These are phyloP conservation scores for Bipolaris cookei DNA, from an alignment of 2,329 filamentous ascomycete genomes.

Conservation along the genomic window DNA sequence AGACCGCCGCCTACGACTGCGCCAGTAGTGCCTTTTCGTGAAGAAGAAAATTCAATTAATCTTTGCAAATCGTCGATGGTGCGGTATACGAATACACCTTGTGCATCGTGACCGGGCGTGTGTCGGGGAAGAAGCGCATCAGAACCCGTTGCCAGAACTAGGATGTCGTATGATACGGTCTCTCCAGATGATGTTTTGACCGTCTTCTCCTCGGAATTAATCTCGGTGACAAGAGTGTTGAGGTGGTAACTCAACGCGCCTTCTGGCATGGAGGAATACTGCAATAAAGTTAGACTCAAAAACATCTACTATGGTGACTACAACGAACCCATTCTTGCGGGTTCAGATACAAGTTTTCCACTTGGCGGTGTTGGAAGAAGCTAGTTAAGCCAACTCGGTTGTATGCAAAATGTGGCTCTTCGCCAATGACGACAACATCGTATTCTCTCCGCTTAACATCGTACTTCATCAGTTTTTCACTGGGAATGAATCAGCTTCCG, in stretches of 20 bases:
- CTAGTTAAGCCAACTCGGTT: constrained; percentile 88
- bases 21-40: constrained; percentile 70
- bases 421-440: constrained; percentile 82
- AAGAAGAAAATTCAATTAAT: constrained; percentile 74
- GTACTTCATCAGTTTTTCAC: constrained; percentile 87
- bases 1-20: constrained; percentile 84
- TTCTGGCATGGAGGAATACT: constrained; percentile 72
- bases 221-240: constrained; percentile 74
- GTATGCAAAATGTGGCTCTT: constrained; percentile 86
- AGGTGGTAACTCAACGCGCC: constrained; percentile 75
- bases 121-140: constrained; percentile 76
- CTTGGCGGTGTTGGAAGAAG: constrained; percentile 84
- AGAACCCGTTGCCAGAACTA: constrained; percentile 85
- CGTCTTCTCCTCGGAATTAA: constrained; percentile 67
- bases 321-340: constrained; percentile 74
- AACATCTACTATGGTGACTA: neutral
- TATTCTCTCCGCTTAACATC: constrained; percentile 78
- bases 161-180: constrained; percentile 75
- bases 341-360: constrained; percentile 89
- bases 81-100: constrained; percentile 87
- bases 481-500: constrained; percentile 46
- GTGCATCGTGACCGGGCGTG: constrained; percentile 78
- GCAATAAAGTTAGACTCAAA: constrained; percentile 8
- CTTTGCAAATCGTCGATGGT: constrained; percentile 81
- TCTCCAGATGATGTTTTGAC: constrained; percentile 75